These are phyloP conservation scores for Fistulifera pelliculosa DNA, from an alignment of 108 stramenopile genomes.

Conservation along the genomic window DNA sequence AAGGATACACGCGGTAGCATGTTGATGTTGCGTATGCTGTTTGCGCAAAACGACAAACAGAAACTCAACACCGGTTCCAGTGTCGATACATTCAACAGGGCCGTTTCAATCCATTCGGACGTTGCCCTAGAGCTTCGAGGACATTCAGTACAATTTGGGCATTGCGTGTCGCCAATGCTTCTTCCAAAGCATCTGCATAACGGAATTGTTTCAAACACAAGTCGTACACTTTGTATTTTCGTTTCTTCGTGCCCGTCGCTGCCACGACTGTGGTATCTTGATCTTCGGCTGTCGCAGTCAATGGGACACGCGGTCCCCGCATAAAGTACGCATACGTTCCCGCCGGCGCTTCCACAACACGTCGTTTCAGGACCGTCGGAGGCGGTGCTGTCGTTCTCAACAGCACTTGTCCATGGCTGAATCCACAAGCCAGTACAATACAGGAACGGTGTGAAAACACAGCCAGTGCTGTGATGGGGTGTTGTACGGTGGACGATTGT, in stretches of 20 bases:
- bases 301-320: slow-evolving; percentile 55
- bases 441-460: too few species aligned
- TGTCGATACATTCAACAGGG: slow-evolving; percentile 75
- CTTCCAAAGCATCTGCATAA: slow-evolving; percentile 85
- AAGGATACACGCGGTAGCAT: slow-evolving; percentile 41
- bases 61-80: slow-evolving; percentile 79
- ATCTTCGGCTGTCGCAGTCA: slow-evolving; percentile 28
- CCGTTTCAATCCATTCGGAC: slow-evolving; percentile 59
- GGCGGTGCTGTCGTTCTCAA: too few species aligned
- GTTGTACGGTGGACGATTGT: too few species aligned
- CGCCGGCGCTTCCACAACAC: slow-evolving; percentile 37
- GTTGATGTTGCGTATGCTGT: slow-evolving; percentile 62
- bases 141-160: slow-evolving; percentile 68
- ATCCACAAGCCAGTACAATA: too few species aligned
- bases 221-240: slow-evolving; percentile 69
- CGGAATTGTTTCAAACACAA: slow-evolving; percentile 68
- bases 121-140: slow-evolving; percentile 79
- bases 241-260: slow-evolving; percentile 35
- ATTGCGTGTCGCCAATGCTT: slow-evolving; percentile 59
- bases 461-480: too few species aligned
- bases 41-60: slow-evolving; percentile 62
- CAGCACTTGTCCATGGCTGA: too few species aligned
- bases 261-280: slow-evolving; percentile 30
- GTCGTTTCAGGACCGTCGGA: too few species aligned
- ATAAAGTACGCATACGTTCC: slow-evolving; percentile 75